Evolutionary conservation across 345 rosid species (phyloP).

Genomic region (Gossypium arboreum): DNA sequence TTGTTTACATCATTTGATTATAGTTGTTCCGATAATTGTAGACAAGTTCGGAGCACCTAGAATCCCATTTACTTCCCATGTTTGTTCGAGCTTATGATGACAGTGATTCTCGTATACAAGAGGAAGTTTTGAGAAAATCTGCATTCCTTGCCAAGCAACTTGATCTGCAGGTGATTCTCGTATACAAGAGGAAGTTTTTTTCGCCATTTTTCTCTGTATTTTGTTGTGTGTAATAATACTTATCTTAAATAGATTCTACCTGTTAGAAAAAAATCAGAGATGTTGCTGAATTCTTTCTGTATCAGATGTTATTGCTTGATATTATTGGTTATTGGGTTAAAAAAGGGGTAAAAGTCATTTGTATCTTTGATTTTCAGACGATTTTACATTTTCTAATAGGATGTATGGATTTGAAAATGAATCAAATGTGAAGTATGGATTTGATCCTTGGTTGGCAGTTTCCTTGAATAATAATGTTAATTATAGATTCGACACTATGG

Average conservation of each 20-base stretch:
- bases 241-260: neutral
- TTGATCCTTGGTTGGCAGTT: conserved; percentile 2
- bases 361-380: neutral
- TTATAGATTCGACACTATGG: neutral
- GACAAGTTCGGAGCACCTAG: conserved; percentile 67
- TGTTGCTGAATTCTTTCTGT: neutral
- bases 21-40: conserved; percentile 33
- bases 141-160: conserved; percentile 68
- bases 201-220: neutral
- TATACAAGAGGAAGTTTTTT: too few relatives aligned
- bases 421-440: neutral
- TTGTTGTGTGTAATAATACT: neutral
- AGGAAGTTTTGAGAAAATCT: conserved; percentile 81
- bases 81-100: conserved; percentile 93
- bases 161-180: conserved; percentile 63
- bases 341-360: neutral
- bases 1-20: neutral
- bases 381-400: neutral
- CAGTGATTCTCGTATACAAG: conserved; percentile 91
- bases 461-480: neutral
- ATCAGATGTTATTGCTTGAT: neutral
- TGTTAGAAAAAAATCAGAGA: neutral
- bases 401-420: neutral
- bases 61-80: conserved; percentile 70
- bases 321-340: neutral